A percentile compares a stretch with the other conserved stretches of the same genome.
Evolutionary conservation across 2,329 filamentous ascomycete genomes (phyloP).

Genomic region (Claviceps digitariae): DNA sequence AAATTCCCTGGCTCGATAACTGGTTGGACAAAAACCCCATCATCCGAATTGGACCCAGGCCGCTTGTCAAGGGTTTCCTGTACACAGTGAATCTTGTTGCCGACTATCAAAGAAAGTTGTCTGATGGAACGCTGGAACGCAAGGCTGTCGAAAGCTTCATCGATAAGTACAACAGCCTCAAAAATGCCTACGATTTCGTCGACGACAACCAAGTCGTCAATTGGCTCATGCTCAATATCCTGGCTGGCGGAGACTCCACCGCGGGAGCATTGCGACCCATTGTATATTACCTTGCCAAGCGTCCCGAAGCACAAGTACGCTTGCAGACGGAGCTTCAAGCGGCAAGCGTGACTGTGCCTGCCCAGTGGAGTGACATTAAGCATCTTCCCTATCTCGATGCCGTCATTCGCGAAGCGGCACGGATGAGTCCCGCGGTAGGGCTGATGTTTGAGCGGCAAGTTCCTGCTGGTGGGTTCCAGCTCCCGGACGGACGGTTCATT

Average conservation of each 20-base stretch:
- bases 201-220: conserved; percentile 14
- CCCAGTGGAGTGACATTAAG: conserved; percentile 11
- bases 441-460: conserved; percentile 37
- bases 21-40: conserved; percentile 18
- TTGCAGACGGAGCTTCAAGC: conserved; percentile 25
- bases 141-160: conserved; percentile 13
- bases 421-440: conserved; percentile 33
- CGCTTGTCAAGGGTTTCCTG: conserved; percentile 8
- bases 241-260: conserved; percentile 25
- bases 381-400: conserved; percentile 33
- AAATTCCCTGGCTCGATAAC: conserved; percentile 13
- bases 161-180: conserved; percentile 8
- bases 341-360: conserved; percentile 12
- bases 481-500: conserved; percentile 21
- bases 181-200: conserved; percentile 20
- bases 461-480: conserved; percentile 23
- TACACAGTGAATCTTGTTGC: conserved; percentile 11
- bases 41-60: conserved; percentile 12
- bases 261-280: conserved; percentile 20
- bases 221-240: conserved; percentile 10
- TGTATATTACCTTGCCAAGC: conserved; percentile 23
- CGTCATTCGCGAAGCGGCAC: conserved; percentile 35
- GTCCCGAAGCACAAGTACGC: conserved; percentile 14
- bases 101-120: conserved; percentile 8
- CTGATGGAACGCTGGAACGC: conserved; percentile 7